These are phyloP conservation scores for Trichoderma sp. DNA, from an alignment of 2,329 filamentous ascomycete species.

Conservation along the genomic window DNA sequence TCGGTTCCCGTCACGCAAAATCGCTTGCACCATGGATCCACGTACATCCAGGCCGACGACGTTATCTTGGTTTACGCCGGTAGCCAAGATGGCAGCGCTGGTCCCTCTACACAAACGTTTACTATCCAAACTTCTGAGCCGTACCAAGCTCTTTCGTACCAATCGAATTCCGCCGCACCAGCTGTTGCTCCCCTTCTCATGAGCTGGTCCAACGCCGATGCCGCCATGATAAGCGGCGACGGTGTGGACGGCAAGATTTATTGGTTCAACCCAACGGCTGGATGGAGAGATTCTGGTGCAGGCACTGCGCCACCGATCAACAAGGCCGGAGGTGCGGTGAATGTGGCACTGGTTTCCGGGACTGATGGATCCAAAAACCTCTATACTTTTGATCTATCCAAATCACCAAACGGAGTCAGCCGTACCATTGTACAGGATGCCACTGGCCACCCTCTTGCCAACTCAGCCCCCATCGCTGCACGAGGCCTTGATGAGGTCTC, in stretches of 20 bases:
- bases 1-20: slow-evolving; percentile 58
- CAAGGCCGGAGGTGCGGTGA: slow-evolving; percentile 54
- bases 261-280: slow-evolving; percentile 60
- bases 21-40: slow-evolving; percentile 70
- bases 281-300: slow-evolving; percentile 67
- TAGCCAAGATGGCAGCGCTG: slow-evolving; percentile 55
- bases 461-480: slow-evolving; percentile 42
- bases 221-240: slow-evolving; percentile 71
- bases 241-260: slow-evolving; percentile 62
- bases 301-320: slow-evolving; percentile 59
- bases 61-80: slow-evolving; percentile 81
- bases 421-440: slow-evolving; percentile 65
- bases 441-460: slow-evolving; percentile 52
- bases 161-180: slow-evolving; percentile 56
- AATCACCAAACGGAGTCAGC: slow-evolving; percentile 71
- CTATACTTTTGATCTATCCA: slow-evolving; percentile 72
- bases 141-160: slow-evolving; percentile 57
- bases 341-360: slow-evolving; percentile 65
- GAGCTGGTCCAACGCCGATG: slow-evolving; percentile 68
- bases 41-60: slow-evolving; percentile 67
- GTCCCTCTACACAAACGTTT: slow-evolving; percentile 71
- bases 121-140: slow-evolving; percentile 65
- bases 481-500: slow-evolving; percentile 29
- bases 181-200: slow-evolving; percentile 69
- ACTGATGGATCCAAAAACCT: slow-evolving; percentile 76